A percentile compares a stretch with the other conserved stretches of the same genome.
Conservation (phyloP, 768 basidiomycete genomes). For the Crepidotus variabilis region DNA sequence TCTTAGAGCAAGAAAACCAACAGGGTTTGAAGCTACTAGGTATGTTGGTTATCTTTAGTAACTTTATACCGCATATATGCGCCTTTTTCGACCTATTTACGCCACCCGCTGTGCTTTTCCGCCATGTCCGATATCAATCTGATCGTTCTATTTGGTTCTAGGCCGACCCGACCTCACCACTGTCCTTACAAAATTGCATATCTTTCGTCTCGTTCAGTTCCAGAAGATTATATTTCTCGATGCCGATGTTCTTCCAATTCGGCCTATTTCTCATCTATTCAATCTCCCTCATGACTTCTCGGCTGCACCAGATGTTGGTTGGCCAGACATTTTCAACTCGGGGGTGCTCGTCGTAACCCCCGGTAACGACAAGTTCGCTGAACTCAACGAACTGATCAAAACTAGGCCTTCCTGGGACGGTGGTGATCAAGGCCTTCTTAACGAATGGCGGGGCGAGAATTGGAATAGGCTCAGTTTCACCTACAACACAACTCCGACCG, state of each 20-base stretch:
- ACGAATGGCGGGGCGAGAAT: constrained; percentile 84
- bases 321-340: constrained; percentile 99
- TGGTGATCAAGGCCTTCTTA: constrained; percentile 96
- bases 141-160: constrained; percentile 27
- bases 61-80: constrained; percentile 9
- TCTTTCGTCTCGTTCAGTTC: constrained; percentile 88
- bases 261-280: constrained; percentile 93
- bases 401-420: constrained; percentile 92
- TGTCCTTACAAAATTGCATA: constrained; percentile 94
- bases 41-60: constrained; percentile 34
- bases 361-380: constrained; percentile 75
- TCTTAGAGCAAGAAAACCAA: constrained; percentile 67
- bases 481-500: constrained; percentile 97
- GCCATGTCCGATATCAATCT: neutral
- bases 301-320: constrained; percentile 94
- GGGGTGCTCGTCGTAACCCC: constrained; percentile 89
- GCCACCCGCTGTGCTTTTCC: neutral
- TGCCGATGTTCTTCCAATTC: constrained; percentile 85
- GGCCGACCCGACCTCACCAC: constrained; percentile 92
- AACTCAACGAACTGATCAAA: constrained; percentile 66
- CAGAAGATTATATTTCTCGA: constrained; percentile 87
- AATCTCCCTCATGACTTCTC: constrained; percentile 77
- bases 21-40: constrained; percentile 78
- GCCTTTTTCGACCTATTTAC: constrained; percentile 5
- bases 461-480: constrained; percentile 97